Evolutionary conservation across 192 early-diverging fungal genomes (phyloP), one percentile per base, ranked within the genome.

Genomic region (Podila minutissima): DNA sequence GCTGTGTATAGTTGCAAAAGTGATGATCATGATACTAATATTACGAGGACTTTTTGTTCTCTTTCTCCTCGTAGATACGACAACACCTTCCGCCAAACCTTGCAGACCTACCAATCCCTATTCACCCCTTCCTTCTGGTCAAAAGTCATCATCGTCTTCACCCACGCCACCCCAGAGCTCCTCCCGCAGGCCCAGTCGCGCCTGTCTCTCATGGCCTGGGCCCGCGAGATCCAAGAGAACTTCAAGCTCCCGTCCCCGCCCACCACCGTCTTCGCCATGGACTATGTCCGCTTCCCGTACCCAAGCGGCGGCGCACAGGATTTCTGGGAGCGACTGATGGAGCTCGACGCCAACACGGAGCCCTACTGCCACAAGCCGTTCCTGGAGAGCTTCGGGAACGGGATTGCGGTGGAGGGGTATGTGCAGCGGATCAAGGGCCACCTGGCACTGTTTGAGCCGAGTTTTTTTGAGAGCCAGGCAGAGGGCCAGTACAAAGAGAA

Each of bases 81-180:
- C 38, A 72, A 71, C 11, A 79, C 76, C 0, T 79, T 79, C 31
- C 70, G 68, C 28, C 76, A 79, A 35, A 79, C 76, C 5, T 38
- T 79, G 12, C 69, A 68, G 24, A 79, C 76, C 11, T 79, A 79
- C 55, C 76, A 79, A 29, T 49, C 35, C 29, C 70, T 79, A 28
- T 64, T 79, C 41, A 79, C 76, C 4, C 76, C 65, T 4, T 69
- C 69, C 4, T 79, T 79, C 61, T 79, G 76, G 76, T 68, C 76
- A 24, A 79, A 79, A 31, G 60, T 79, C 61, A 79, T 79, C 35
- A 59, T 79, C n/a, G 76, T 79, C 50, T 79, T 79, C 33, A 79
- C 76, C 0, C 76, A 79, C 20, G 76, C 76, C 28, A 79, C 76
- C 3, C 76, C 76, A 1, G 76, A 79, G 67, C 76, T 79, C 31